These are phyloP conservation scores for Colletotrichum falcatum DNA, from an alignment of 2,329 filamentous ascomycete genomes.

Conservation along the genomic window DNA sequence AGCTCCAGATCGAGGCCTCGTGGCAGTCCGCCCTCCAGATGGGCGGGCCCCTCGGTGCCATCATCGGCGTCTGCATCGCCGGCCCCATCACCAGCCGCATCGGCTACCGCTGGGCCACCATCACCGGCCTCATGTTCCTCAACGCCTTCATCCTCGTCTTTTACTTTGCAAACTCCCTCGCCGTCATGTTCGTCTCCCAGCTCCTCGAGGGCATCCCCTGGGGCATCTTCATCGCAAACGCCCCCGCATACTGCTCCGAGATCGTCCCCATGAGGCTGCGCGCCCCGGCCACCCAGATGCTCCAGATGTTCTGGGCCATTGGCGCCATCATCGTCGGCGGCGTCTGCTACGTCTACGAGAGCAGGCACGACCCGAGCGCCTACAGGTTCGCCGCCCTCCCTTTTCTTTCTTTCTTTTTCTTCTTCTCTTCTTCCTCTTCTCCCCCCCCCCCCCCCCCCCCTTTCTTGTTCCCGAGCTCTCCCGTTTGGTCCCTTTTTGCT, in stretches of 20 bases:
- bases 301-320: conserved; percentile 76
- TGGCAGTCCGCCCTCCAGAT: conserved; percentile 71
- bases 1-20: conserved; percentile 54
- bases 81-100: conserved; percentile 70
- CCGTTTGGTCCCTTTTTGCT: conserved; percentile 43
- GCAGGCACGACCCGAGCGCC: conserved; percentile 41
- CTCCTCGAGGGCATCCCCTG: conserved; percentile 72
- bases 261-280: conserved; percentile 70
- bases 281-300: conserved; percentile 69
- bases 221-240: conserved; percentile 75
- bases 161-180: conserved; percentile 58
- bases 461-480: too few species aligned
- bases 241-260: conserved; percentile 72
- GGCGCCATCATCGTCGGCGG: conserved; percentile 70
- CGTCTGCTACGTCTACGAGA: conserved; percentile 66
- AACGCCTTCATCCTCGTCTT: conserved; percentile 69
- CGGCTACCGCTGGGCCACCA: conserved; percentile 70
- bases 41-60: conserved; percentile 67
- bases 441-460: too few species aligned
- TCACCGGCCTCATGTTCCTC: conserved; percentile 66
- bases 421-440: too few species aligned
- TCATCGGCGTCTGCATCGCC: conserved; percentile 69
- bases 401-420: too few species aligned
- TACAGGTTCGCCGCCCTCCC: conserved; percentile 31
- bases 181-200: conserved; percentile 64